These are phyloP conservation scores for Hysterium pulicare DNA, from an alignment of 2,329 filamentous ascomycete species.

Conservation along the genomic window DNA sequence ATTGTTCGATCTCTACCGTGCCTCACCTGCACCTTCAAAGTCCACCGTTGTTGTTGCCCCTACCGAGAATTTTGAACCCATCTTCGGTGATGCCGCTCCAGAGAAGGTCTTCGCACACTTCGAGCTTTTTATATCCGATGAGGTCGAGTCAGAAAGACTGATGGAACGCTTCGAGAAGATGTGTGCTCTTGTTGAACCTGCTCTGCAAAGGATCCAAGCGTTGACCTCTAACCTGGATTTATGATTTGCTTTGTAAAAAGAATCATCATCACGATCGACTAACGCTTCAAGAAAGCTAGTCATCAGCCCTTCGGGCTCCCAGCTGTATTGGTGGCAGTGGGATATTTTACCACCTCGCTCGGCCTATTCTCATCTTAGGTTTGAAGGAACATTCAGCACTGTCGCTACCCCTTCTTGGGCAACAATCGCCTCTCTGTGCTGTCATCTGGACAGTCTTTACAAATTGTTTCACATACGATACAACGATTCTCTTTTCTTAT, in stretches of 20 bases:
- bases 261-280: neutral
- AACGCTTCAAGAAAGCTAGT: neutral
- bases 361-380: neutral
- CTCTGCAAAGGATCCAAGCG: conserved; percentile 30
- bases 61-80: conserved; percentile 21
- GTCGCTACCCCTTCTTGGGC: neutral
- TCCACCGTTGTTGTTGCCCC: conserved; percentile 38
- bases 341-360: neutral
- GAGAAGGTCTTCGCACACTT: conserved; percentile 64
- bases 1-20: conserved; percentile 60
- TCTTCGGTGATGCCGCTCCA: conserved; percentile 53
- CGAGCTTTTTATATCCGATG: conserved; percentile 61
- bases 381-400: neutral
- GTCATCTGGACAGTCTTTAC: neutral
- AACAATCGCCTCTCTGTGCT: neutral
- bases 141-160: conserved; percentile 35
- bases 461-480: neutral
- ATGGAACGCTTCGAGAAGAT: conserved; percentile 34
- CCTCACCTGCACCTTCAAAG: conserved; percentile 30
- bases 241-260: conserved; percentile 10
- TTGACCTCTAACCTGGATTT: conserved; percentile 35
- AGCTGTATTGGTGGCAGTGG: neutral
- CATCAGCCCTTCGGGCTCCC: neutral
- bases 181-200: conserved; percentile 32
- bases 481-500: conserved; percentile 3